phyloP scores from a whole-genome alignment of 208 protist species.

The Tritrichomonas foetus region DNA sequence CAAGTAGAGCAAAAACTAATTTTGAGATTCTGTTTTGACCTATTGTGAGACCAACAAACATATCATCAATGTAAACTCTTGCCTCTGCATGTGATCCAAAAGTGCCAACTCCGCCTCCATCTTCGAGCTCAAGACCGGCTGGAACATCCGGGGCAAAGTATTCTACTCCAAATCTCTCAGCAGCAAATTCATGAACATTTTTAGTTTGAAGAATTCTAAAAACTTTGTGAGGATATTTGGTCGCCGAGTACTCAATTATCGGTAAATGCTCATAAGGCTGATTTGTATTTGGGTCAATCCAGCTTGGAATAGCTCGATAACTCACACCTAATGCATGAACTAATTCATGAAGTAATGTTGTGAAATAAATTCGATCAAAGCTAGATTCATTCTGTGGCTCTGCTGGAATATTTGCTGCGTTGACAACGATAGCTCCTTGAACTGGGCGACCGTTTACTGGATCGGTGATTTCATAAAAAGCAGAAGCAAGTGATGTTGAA shows the following conservation, averaged over 20 bases:
- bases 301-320: not conserved
- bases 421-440: not conserved
- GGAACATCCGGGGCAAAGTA: too few species aligned
- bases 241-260: too few species aligned
- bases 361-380: not conserved
- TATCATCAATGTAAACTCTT: not conserved
- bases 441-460: not conserved
- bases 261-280: not conserved
- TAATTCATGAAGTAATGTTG: not conserved
- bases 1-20: not conserved
- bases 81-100: not conserved
- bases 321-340: not conserved
- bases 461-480: not conserved
- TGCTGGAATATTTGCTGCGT: not conserved
- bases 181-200: too few species aligned
- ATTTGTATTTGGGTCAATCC: slow-evolving; percentile 1
- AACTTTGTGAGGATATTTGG: too few species aligned
- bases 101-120: not conserved
- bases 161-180: too few species aligned
- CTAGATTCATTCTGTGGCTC: not conserved
- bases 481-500: not conserved
- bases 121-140: not conserved
- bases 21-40: too few species aligned
- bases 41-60: not conserved
- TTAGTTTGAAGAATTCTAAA: too few species aligned